A percentile compares a stretch with the other conserved stretches of the same genome.
Conservation (phyloP, 2,329 filamentous ascomycete species). For the Aspergillus brasiliensis region DNA sequence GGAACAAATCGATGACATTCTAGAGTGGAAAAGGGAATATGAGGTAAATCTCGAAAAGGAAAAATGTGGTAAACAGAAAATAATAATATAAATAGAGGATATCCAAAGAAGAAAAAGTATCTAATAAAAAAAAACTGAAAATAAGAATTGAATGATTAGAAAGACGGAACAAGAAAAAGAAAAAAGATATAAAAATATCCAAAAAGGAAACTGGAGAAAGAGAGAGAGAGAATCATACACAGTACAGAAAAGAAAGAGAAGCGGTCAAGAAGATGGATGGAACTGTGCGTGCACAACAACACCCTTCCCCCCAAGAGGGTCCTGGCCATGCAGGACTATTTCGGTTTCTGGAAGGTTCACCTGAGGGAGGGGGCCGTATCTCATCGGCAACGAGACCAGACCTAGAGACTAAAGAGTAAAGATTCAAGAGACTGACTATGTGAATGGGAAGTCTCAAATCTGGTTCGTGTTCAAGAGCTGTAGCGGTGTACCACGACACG, state of each 20-base stretch:
- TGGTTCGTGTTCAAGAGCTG: background rate
- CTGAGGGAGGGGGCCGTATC: background rate
- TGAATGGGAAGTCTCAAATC: background rate
- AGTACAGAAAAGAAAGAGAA: constrained; percentile 1
- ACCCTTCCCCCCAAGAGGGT: background rate
- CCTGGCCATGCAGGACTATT: background rate
- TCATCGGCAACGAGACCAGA: background rate
- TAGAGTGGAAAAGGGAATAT: background rate
- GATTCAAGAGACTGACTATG: background rate
- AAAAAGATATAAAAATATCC: background rate
- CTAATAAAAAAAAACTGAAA: too few species aligned
- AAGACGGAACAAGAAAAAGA: background rate
- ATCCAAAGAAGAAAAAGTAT: background rate
- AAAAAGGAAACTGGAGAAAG: constrained; percentile 2
- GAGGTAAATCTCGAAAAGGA: background rate
- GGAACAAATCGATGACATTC: constrained; percentile 9
- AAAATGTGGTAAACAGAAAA: constrained; percentile 2
- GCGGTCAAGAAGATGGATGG: constrained; percentile 15
- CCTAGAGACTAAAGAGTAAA: background rate
- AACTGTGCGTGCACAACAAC: background rate
- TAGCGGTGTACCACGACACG: constrained; percentile 4
- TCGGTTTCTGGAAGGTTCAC: constrained; percentile 8
- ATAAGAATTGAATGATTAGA: too few species aligned
- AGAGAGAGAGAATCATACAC: background rate
- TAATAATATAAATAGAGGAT: background rate